phyloP scores from a whole-genome alignment of 805 yeast species.

The Isabelozyma heimii region DNA sequence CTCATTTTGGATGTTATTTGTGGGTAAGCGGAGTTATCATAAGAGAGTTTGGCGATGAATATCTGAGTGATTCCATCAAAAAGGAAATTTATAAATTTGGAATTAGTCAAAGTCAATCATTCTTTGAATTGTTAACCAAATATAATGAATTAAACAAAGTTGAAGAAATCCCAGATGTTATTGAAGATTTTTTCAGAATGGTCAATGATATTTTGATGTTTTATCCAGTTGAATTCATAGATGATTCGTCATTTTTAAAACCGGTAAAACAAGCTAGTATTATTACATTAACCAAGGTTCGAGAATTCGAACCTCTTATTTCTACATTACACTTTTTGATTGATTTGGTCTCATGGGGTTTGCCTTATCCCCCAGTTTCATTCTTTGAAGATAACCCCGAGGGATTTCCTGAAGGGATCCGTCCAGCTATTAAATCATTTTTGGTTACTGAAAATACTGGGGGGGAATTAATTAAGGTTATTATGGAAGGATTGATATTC shows the following conservation, averaged over 20 bases:
- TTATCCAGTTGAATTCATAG: constrained; percentile 55
- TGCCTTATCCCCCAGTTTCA: constrained; percentile 75
- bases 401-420: constrained; percentile 37
- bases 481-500: constrained; percentile 67
- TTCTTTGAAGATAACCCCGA: constrained; percentile 55
- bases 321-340: constrained; percentile 73
- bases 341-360: constrained; percentile 84
- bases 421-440: constrained; percentile 45
- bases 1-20: constrained; percentile 76
- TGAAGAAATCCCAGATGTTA: constrained; percentile 56
- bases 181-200: constrained; percentile 87
- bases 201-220: constrained; percentile 74
- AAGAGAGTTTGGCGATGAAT: constrained; percentile 67
- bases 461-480: constrained; percentile 47
- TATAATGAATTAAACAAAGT: constrained; percentile 12
- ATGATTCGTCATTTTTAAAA: constrained; percentile 43
- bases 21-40: constrained; percentile 87
- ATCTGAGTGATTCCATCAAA: constrained; percentile 43
- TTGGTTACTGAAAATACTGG: constrained; percentile 50
- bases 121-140: constrained; percentile 43
- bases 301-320: constrained; percentile 69
- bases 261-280: constrained; percentile 60
- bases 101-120: constrained; percentile 58
- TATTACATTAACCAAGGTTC: constrained; percentile 46
- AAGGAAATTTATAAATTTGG: constrained; percentile 74